Base-by-base conservation (phyloP, 2,329 filamentous ascomycete species). In the Pseudogymnoascus sp. region DNA sequence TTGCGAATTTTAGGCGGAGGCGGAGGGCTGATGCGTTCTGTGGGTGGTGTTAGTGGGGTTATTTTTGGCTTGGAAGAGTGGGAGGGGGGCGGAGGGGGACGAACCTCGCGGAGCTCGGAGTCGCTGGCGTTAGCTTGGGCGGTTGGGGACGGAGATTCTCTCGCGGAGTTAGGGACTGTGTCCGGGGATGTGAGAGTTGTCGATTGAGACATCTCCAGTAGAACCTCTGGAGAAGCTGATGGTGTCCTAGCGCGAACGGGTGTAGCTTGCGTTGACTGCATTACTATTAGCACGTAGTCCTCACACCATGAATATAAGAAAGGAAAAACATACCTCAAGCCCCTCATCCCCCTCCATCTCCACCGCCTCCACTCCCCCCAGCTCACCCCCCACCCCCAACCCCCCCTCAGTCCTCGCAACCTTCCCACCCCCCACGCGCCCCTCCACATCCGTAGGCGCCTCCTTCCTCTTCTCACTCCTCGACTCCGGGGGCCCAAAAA, bases 1-100 rank as follows among this genome's bases (percentile, higher is more conserved):
- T 83, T 12, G 88, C 89, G 18, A 91, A 81, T 29, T 83, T 80
- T 14, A 93, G 82, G n/a, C 88, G 83, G 8, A 90, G 80, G 61
- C 82, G 82, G 51, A 92, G 78, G 60, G 85, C 83, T 71, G 88
- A 83, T 18, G 86, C 86, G 75, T 83, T 82, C 81, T 89, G 73
- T 6, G n/a, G 14, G 23, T 11, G 14, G 23, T 11, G 18, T 64
- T 47, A 64, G 63, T 26, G 7, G 42, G 21, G 11, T 5, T 60
- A 5, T n/a, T 10, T 29, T 36, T 14, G 8, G n/a, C 18, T 59
- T 5, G 14, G 1, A 36, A 8, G 40, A 10, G 6, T 16, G 3
- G 61, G 5, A 4, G 21, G 14, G 18, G 21, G 21, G 29, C n/a
- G 14, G 26, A 10, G 8, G 18, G 16, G 21, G 8, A n/a, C 3